phyloP scores from a whole-genome alignment of 805 yeast species.

The Ogataea corticis region DNA sequence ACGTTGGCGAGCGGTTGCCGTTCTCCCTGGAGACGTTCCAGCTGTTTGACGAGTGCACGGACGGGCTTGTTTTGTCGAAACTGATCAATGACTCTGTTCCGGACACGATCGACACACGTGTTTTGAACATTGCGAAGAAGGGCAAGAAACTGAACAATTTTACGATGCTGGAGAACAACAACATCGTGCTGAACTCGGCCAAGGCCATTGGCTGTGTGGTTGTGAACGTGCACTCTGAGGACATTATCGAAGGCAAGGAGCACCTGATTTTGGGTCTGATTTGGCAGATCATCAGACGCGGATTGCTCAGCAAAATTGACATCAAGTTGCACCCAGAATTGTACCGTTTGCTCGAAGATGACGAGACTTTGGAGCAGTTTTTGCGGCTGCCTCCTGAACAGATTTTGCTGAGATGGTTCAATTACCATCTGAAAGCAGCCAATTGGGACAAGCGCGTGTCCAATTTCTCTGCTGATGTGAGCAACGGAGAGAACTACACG shows the following conservation, averaged over 20 bases:
- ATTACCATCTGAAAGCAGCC: slow-evolving; percentile 92
- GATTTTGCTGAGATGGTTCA: slow-evolving; percentile 95
- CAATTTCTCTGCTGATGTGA: slow-evolving; percentile 84
- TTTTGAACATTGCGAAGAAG: slow-evolving; percentile 81
- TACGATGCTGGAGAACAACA: slow-evolving; percentile 95
- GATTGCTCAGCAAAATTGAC: slow-evolving; percentile 90
- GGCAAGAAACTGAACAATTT: slow-evolving; percentile 85
- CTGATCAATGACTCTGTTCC: slow-evolving; percentile 97
- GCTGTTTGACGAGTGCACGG: slow-evolving; percentile 93
- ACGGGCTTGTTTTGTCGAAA: slow-evolving; percentile 89
- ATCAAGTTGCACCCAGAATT: slow-evolving; percentile 95
- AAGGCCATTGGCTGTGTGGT: slow-evolving; percentile 99
- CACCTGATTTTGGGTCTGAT: slow-evolving; percentile 88
- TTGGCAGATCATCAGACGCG: slow-evolving; percentile 98
- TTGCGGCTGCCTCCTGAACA: slow-evolving; percentile 97
- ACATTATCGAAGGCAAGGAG: slow-evolving; percentile 88
- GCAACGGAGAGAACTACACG: slow-evolving; percentile 95
- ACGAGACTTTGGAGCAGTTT: slow-evolving; percentile 95
- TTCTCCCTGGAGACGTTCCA: slow-evolving; percentile 93
- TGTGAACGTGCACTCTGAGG: slow-evolving; percentile 96
- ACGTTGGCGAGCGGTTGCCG: slow-evolving; percentile 82
- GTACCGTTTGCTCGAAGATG: slow-evolving; percentile 91
- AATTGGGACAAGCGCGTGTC: slow-evolving; percentile 82
- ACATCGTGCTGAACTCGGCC: slow-evolving; percentile 96
- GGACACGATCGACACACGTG: slow-evolving; percentile 97